Percentiles rank a stretch among this genome's conserved stretches.
phyloP scores from a whole-genome alignment of 1,139 yeast species.

The Petasospora fabianii region DNA sequence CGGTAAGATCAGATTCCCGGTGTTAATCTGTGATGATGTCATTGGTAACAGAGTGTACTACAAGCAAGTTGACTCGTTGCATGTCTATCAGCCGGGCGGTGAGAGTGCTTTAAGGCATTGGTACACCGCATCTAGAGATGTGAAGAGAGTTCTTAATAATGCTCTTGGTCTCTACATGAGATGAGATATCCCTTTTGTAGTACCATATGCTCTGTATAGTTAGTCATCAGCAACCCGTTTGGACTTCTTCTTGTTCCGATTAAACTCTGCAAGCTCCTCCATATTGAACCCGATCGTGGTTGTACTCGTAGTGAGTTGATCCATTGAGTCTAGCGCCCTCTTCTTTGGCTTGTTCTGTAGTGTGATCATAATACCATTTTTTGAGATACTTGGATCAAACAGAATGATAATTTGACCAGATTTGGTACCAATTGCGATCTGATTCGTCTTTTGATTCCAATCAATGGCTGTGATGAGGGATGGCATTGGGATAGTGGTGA shows the following conservation, averaged over 20 bases:
- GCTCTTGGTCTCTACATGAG: no score
- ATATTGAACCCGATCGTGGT: conserved; percentile 29
- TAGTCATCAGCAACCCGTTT: no score
- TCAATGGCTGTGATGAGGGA: conserved; percentile 25
- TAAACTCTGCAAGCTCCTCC: conserved; percentile 18
- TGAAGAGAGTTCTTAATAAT: no score
- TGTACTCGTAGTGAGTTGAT: conserved; percentile 20
- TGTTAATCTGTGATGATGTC: neutral
- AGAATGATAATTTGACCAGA: conserved; percentile 31
- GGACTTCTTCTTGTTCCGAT: conserved; percentile 15
- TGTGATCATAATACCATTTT: conserved; percentile 33
- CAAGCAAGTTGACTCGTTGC: neutral
- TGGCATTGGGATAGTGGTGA: conserved; percentile 24
- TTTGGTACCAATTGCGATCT: conserved; percentile 34
- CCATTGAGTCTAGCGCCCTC: conserved; percentile 35
- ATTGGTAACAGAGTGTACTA: neutral
- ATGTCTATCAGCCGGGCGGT: neutral
- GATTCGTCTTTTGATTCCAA: conserved; percentile 33
- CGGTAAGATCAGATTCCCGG: neutral
- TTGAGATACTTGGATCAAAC: conserved; percentile 33
- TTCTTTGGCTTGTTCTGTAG: conserved; percentile 34
- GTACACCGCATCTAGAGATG: no score
- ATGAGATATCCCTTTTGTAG: no score
- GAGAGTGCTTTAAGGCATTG: no score
- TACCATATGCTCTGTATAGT: no score